phyloP scores from a whole-genome alignment of 2,329 filamentous ascomycete genomes.

The Ramularia endophylla region DNA sequence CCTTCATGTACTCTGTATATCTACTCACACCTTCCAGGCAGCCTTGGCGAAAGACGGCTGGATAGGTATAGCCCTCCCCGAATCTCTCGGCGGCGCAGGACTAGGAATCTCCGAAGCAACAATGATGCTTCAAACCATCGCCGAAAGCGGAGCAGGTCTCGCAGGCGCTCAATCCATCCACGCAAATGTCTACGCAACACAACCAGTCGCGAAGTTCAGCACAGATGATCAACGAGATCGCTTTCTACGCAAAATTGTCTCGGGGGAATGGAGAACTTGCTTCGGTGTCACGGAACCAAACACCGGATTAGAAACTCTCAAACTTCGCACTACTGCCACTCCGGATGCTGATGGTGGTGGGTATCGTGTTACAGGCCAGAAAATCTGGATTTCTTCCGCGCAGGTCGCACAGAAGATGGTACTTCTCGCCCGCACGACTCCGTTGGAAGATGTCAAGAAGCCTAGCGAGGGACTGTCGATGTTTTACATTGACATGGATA shows the following conservation, averaged over 20 bases:
- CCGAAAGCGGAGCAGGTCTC: conserved; percentile 65
- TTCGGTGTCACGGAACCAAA: conserved; percentile 85
- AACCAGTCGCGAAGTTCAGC: conserved; percentile 67
- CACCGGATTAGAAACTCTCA: conserved; percentile 70
- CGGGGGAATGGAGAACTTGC: conserved; percentile 65
- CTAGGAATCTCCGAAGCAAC: conserved; percentile 75
- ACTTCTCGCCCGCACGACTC: conserved; percentile 68
- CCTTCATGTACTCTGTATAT: too few relatives aligned
- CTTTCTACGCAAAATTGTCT: conserved; percentile 65
- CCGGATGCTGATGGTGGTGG: conserved; percentile 50
- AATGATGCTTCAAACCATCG: conserved; percentile 73
- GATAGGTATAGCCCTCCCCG: conserved; percentile 74
- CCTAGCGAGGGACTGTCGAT: conserved; percentile 70
- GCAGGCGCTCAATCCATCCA: conserved; percentile 57
- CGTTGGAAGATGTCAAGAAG: conserved; percentile 60
- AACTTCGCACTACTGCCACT: conserved; percentile 59
- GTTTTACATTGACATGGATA: conserved; percentile 73
- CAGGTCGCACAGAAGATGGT: conserved; percentile 82
- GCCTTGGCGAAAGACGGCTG: conserved; percentile 70
- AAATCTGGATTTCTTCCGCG: conserved; percentile 85
- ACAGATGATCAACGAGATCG: conserved; percentile 56
- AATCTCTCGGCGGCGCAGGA: conserved; percentile 66
- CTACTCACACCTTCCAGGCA: conserved; percentile 1
- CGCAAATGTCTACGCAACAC: conserved; percentile 67
- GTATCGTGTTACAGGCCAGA: conserved; percentile 69